Evolutionary conservation across 1,284 basidiomycete species (phyloP), one percentile per base, ranked within the genome.

Genomic region (Lentinula novae-zelandiae): DNA sequence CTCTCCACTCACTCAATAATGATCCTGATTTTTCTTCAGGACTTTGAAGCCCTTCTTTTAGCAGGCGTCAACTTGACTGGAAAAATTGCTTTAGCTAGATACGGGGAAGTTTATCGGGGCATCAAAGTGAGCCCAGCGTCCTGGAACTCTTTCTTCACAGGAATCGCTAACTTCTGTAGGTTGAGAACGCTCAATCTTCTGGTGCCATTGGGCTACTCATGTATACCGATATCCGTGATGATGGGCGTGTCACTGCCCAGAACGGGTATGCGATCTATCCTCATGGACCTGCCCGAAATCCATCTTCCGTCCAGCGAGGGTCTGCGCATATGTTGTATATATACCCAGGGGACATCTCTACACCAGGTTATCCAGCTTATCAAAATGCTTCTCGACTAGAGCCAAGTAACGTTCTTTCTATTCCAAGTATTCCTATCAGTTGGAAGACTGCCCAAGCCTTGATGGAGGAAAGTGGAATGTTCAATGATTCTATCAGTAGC

Each of bases 301-400:
- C 91, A 0, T 86, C 85, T 8, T 82, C 90, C 3, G 86, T 96
- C 10, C 89, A 98, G 73, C 86, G 96, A 53, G 96, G 96, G 17
- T 90, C 87, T 36, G 95, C 95, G 1, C 90, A 94, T 71, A 96
- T 83, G 70, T 71, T 96, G 44, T 88, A 87, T n/a, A 71, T 79
- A 40, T 96, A 96, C 72, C 93, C 95, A 2, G 88, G 88, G n/a
- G 93, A 95, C 70, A 91, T 92, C 4, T 86, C 87, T 0, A 98
- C 96, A 0, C 95, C 95, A 1, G 93, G 92, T 13, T 79, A 83
- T 66, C 96, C 96, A 22, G 84, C 94, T 2, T 98, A 98, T 73
- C 82, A 87, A 70, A 88, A 95, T 69, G 86, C 87, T 9, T 89
- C 89, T 27, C 83, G 93, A 27, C 76, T 82, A 2, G 82, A 87